phyloP scores from a whole-genome alignment of 148 eudicot genomes.

The Arbutus unedo region DNA sequence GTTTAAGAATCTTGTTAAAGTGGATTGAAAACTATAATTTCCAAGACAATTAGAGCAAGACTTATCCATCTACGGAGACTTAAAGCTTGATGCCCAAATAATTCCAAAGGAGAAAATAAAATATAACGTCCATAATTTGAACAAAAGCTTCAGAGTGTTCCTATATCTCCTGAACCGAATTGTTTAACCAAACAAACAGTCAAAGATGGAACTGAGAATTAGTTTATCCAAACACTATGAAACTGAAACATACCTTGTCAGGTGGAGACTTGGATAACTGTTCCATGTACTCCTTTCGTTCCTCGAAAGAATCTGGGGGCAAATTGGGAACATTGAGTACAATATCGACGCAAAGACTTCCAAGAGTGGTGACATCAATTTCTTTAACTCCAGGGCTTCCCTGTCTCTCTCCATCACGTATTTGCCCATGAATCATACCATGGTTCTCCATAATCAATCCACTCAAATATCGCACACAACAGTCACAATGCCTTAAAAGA shows the following conservation, averaged over 20 bases:
- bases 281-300: conserved; percentile 72
- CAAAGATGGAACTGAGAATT: neutral
- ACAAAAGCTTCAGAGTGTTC: neutral
- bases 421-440: conserved; percentile 32
- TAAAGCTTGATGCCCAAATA: neutral
- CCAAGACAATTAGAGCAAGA: neutral
- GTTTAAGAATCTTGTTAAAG: neutral
- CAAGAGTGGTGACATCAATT: conserved; percentile 80
- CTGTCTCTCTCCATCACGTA: conserved; percentile 25
- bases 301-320: conserved; percentile 53
- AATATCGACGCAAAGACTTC: conserved; percentile 88
- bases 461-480: neutral
- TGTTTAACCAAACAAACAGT: no score
- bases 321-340: conserved; percentile 77
- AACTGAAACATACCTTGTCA: conserved; percentile 48
- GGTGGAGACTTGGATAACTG: conserved; percentile 69
- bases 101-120: neutral
- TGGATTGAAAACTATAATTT: neutral
- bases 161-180: no score
- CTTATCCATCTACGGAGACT: neutral
- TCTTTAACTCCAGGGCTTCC: conserved; percentile 43
- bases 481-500: neutral
- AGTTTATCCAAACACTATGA: neutral
- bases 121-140: neutral
- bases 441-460: conserved; percentile 34